Percentiles rank a stretch among this genome's conserved stretches.
Evolutionary conservation across 495 filamentous ascomycete genomes (phyloP).

Genomic region (Hypoxylon fuscum): DNA sequence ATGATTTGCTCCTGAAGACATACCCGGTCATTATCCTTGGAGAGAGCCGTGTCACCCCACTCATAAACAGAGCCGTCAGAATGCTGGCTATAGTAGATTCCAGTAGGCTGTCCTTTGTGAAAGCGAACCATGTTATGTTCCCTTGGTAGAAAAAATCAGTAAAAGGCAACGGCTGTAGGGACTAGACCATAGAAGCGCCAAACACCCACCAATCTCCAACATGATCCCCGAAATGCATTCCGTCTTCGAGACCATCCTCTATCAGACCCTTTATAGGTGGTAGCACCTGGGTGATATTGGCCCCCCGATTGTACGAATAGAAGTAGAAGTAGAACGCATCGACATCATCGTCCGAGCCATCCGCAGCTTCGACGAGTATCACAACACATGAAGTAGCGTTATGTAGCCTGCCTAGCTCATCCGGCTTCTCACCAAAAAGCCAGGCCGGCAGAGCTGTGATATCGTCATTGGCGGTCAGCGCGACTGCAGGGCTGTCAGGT

Average conservation of each 20-base stretch:
- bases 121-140: conserved; percentile 23
- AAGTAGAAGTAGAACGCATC: conserved; percentile 24
- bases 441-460: conserved; percentile 36
- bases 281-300: conserved; percentile 11
- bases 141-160: conserved; percentile 2
- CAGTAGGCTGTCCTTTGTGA: conserved; percentile 5
- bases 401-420: conserved; percentile 33
- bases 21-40: conserved; percentile 7
- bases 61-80: conserved; percentile 7
- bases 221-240: conserved; percentile 22
- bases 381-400: conserved; percentile 36
- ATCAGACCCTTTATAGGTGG: conserved; percentile 6
- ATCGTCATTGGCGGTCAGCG: conserved; percentile 42
- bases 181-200: neutral
- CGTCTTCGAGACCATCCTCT: conserved; percentile 11
- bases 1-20: conserved; percentile 1
- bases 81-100: conserved; percentile 22
- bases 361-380: conserved; percentile 31
- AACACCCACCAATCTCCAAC: conserved; percentile 17
- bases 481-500: conserved; percentile 22
- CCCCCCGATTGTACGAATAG: conserved; percentile 20
- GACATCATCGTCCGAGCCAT: neutral
- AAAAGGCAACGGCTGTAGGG: neutral
- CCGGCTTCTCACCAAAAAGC: conserved; percentile 39
- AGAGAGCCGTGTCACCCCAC: conserved; percentile 5